Percentiles rank a stretch among this genome's conserved stretches.
Evolutionary conservation across 2,329 filamentous ascomycete genomes (phyloP).

Genomic region (Tolypocladium ophioglossoides): DNA sequence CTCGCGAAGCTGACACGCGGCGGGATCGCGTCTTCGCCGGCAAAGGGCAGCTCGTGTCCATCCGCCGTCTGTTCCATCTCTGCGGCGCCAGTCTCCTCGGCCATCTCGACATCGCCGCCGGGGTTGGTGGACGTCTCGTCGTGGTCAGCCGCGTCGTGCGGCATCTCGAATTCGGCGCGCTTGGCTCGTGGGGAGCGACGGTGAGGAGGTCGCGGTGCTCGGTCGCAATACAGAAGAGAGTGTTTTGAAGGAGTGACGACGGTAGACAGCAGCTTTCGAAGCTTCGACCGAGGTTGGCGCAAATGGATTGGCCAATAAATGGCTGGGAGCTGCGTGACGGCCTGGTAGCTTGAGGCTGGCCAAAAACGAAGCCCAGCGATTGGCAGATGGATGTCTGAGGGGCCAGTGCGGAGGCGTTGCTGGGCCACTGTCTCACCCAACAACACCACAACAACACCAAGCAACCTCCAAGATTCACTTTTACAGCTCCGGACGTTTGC

Average conservation of each 20-base stretch:
- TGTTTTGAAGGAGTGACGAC: neutral
- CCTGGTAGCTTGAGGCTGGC: neutral
- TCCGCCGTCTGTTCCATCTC: constrained; percentile 19
- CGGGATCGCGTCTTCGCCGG: constrained; percentile 20
- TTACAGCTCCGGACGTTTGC: no score
- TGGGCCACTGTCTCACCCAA: no score
- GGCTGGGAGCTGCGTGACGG: neutral
- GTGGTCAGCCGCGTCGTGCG: constrained; percentile 7
- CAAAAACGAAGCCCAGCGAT: neutral
- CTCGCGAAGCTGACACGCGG: constrained; percentile 37
- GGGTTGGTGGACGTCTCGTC: constrained; percentile 13
- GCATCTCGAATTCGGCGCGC: neutral
- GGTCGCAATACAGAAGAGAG: neutral
- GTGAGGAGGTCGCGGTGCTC: neutral
- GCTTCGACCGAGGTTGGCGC: neutral
- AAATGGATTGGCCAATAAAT: neutral
- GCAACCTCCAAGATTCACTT: no score
- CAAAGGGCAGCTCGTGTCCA: constrained; percentile 26
- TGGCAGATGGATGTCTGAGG: neutral
- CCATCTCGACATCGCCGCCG: constrained; percentile 28
- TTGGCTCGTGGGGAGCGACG: neutral
- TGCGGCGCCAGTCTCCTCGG: constrained; percentile 16
- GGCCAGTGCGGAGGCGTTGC: no score
- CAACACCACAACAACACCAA: no score
- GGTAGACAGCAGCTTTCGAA: neutral